phyloP scores from a whole-genome alignment of 2,329 filamentous ascomycete species.

The Ramularia collo-cygni region DNA sequence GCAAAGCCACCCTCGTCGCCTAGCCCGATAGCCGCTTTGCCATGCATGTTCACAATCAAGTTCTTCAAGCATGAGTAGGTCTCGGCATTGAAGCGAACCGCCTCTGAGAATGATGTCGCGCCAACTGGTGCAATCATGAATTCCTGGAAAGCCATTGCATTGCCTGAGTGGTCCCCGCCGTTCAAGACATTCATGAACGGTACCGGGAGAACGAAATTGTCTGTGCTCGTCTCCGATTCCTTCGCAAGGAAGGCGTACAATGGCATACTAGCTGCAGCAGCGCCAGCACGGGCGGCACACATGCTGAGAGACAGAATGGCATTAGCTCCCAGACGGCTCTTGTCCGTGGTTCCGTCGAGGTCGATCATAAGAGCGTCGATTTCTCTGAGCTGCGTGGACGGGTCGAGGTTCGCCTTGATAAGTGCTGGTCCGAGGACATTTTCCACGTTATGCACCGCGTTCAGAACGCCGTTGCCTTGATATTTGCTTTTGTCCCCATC shows the following conservation, averaged over 20 bases:
- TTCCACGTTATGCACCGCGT: slow-evolving; percentile 84
- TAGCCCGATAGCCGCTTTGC: slow-evolving; percentile 18
- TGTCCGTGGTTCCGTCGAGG: slow-evolving; percentile 79
- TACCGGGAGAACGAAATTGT: slow-evolving; percentile 82
- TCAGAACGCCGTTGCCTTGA: slow-evolving; percentile 52
- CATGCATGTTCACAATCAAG: slow-evolving; percentile 17
- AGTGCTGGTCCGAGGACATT: slow-evolving; percentile 64
- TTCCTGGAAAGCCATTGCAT: slow-evolving; percentile 73
- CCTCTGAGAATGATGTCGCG: slow-evolving; percentile 11
- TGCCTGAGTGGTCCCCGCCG: slow-evolving; percentile 42
- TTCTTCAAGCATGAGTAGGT: slow-evolving; percentile 19
- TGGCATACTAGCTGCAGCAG: slow-evolving; percentile 79
- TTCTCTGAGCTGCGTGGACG: slow-evolving; percentile 53
- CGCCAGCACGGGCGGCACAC: slow-evolving; percentile 81
- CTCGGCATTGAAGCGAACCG: slow-evolving; percentile 16
- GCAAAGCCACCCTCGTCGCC: slow-evolving; percentile 25
- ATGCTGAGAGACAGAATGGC: slow-evolving; percentile 80
- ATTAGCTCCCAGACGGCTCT: slow-evolving; percentile 82
- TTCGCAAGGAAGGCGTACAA: slow-evolving; percentile 85
- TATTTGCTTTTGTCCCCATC: slow-evolving; percentile 67
- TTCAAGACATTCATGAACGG: slow-evolving; percentile 94
- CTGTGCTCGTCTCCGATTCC: slow-evolving; percentile 73
- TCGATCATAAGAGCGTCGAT: slow-evolving; percentile 80
- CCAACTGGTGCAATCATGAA: slow-evolving; percentile 78
- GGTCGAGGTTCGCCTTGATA: slow-evolving; percentile 10